A percentile compares a stretch with the other conserved stretches of the same genome.
Evolutionary conservation across 768 basidiomycete species (phyloP).

Genomic region (Punctularia strigosozonata): DNA sequence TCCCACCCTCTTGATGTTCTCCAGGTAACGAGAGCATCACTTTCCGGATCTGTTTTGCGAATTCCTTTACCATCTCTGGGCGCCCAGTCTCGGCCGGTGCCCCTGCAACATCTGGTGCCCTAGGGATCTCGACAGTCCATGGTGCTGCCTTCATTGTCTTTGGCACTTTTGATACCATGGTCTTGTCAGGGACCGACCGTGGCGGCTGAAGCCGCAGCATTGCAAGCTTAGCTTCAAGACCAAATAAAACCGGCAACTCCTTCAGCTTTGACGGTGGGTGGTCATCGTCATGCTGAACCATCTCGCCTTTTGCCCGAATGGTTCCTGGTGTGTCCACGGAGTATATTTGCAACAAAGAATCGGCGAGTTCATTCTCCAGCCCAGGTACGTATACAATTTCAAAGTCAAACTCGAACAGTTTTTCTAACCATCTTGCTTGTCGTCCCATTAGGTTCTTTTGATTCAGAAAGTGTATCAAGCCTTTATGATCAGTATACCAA

Average conservation of each 20-base stretch:
- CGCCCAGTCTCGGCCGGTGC: background rate
- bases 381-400: conserved; percentile 19
- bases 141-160: background rate
- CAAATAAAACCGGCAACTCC: too few species aligned
- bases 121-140: background rate
- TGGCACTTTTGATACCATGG: background rate
- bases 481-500: conserved; percentile 18
- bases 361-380: conserved; percentile 13
- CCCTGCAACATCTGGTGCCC: background rate
- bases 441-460: conserved; percentile 14
- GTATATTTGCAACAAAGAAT: conserved; percentile 14
- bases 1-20: too few species aligned
- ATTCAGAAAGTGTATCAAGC: conserved; percentile 10
- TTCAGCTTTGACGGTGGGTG: background rate
- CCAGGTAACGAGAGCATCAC: too few species aligned
- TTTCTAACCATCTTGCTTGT: conserved; percentile 18
- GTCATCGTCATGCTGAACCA: conserved; percentile 7
- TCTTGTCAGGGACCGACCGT: background rate
- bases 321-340: conserved; percentile 11
- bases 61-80: too few species aligned
- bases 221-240: too few species aligned
- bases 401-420: conserved; percentile 18
- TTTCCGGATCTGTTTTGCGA: too few species aligned
- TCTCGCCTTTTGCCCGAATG: conserved; percentile 13
- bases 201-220: background rate